Evolutionary conservation across 2,329 filamentous ascomycete genomes (phyloP), one percentile per base, ranked within the genome.

Genomic region (Talaromyces piceae): DNA sequence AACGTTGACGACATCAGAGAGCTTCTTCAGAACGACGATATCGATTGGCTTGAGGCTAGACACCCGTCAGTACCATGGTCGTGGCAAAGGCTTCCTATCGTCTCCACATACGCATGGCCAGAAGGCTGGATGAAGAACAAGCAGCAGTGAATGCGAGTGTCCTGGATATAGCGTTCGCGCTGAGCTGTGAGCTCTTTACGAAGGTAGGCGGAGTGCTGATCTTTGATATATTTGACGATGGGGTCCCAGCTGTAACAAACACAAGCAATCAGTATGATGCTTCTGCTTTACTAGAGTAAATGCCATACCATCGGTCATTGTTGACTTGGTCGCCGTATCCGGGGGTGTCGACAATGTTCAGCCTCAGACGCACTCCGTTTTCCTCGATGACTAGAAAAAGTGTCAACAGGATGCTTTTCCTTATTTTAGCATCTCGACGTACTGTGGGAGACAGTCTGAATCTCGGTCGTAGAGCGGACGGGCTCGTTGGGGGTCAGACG

Each of bases 181-280:
- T 98, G 93, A 61, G 93, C 93, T 51, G 93, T 97, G 67, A 98
- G 89, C 75, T 98, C 93, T 82, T 98, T 98, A 74, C 93, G 88
- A 63, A 98, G 84, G 78, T 97, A 98, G 65, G 93, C 91, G 49
- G 90, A 96, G 80, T 98, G 93, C 79, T 98, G 93, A 75, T 98
- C 93, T 82, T 98, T 98, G 82, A 98, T 98, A 77, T 98, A 98
- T 80, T 98, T 98, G 80, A 98, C 91, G 71, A 98, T 98, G 58
- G 93, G 93, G 70, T 98, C 93, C 93, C 93, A 98, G 84, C 75
- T 78, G 57, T 26, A 31, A 45, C 5, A n/a, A 16, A 4, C 16
- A 37, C 6, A 31, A 50, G 45, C 54, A 47, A 60, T 65, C 57
- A 64, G 58, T 54, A 33, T 41, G 39, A 18, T n/a, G n/a, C 16